These are phyloP conservation scores for Coemansia umbellata DNA, from an alignment of 192 early-diverging fungal genomes.

Conservation along the genomic window DNA sequence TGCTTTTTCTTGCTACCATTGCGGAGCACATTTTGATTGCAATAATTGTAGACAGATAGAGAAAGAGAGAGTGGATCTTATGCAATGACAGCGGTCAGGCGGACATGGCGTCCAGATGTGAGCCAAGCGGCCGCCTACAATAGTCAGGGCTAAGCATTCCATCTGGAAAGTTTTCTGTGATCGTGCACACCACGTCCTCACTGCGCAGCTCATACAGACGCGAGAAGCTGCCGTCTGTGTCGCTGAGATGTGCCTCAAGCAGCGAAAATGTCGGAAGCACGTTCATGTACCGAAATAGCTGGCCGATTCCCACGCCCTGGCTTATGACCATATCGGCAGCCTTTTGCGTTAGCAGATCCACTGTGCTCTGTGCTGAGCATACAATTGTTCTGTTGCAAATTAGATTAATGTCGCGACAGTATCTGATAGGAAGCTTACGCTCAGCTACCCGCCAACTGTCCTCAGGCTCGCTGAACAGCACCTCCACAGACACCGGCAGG, in stretches of 20 bases:
- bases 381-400: slow-evolving; percentile 44
- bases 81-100: background rate
- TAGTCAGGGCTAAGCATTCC: slow-evolving; percentile 46
- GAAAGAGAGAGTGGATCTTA: too few species aligned
- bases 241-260: slow-evolving; percentile 45
- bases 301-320: slow-evolving; percentile 52
- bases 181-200: slow-evolving; percentile 42
- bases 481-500: slow-evolving; percentile 46
- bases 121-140: slow-evolving; percentile 17
- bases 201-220: slow-evolving; percentile 44
- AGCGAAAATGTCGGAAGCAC: slow-evolving; percentile 44
- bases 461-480: slow-evolving; percentile 38
- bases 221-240: slow-evolving; percentile 37
- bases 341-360: slow-evolving; percentile 38
- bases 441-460: slow-evolving; percentile 2
- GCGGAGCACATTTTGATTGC: too few species aligned
- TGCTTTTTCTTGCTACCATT: too few species aligned
- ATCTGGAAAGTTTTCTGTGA: slow-evolving; percentile 40
- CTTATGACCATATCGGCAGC: slow-evolving; percentile 41
- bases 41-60: too few species aligned
- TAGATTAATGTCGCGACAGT: slow-evolving; percentile 44
- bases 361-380: slow-evolving; percentile 42
- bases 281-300: slow-evolving; percentile 52
- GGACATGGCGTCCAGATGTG: slow-evolving; percentile 2
- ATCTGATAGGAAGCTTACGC: slow-evolving; percentile 30